Evolutionary conservation across 2,329 filamentous ascomycete species (phyloP), one percentile per base, ranked within the genome.

Genomic region (Iodosphaeria phyllophila): DNA sequence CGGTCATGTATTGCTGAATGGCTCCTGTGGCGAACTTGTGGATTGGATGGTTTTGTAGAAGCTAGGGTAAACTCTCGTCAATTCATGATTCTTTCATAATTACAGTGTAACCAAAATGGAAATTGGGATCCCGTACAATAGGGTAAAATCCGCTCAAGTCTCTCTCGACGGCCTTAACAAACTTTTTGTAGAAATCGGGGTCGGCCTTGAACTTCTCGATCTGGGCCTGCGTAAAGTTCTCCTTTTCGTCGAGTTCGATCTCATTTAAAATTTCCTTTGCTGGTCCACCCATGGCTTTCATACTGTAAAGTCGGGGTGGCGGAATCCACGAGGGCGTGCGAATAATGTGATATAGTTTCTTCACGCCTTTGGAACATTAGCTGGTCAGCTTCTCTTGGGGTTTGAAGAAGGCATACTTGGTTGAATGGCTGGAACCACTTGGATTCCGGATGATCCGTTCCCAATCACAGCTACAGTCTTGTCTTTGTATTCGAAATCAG

Each of bases 391-490:
- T 16, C 8, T 8, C 12, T 20, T 20, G 19, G 5, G 19, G 19
- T n/a, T n/a, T n/a, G n/a, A n/a, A n/a, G n/a, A n/a, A 6, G 8
- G 26, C 45, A 34, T 32, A 57, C 52, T 40, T 34, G 48, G 46
- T 24, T 56, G 53, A n/a, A 67, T 53, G 16, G 54, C 50, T 1
- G 61, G 56, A 6, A 64, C 37, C 13, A 68, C 45, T 32, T 69
- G 64, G 9, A 67, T 51, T 1, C 59, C 63, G 1, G 59, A 62
- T 11, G 61, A 51, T 5, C 62, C 62, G 25, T 62, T 66, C 6
- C 64, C 64, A 24, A 70, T 63, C n/a, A 70, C 47, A 3, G 55
- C 60, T 6, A 68, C 54, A 0, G 46, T 51, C 37, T 66, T 68
- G 30, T 50, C 53, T n/a, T 47, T 38, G 28, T 53, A 51, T 24